phyloP scores from a whole-genome alignment of 345 rosid species.

The Noccaea caerulescens region DNA sequence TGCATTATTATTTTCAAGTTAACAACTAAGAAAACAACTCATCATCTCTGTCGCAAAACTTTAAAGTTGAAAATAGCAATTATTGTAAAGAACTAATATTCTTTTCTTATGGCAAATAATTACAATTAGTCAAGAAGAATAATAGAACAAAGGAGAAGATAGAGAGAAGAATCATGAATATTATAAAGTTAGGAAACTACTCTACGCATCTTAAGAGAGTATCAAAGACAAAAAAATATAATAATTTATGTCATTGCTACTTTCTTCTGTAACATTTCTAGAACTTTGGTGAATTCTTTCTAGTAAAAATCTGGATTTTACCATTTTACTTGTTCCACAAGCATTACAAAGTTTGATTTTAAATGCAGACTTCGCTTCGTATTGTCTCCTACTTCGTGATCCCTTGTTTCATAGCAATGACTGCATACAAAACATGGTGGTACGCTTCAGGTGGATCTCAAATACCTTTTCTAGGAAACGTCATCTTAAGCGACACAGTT shows the following conservation, averaged over 20 bases:
- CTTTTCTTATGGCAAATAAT: slow-evolving; percentile 21
- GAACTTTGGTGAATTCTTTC: neutral
- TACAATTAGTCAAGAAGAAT: slow-evolving; percentile 17
- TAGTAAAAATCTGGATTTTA: neutral
- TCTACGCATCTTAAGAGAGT: slow-evolving; percentile 26
- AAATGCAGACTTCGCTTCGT: slow-evolving; percentile 72
- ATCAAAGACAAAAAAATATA: neutral
- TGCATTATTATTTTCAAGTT: neutral
- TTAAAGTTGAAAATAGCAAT: slow-evolving; percentile 8
- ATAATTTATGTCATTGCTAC: slow-evolving; percentile 2
- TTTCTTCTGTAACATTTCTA: neutral
- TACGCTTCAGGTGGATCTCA: slow-evolving; percentile 95
- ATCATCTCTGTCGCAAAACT: slow-evolving; percentile 25
- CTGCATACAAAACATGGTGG: slow-evolving; percentile 98
- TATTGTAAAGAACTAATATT: slow-evolving; percentile 28
- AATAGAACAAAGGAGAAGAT: slow-evolving; percentile 25
- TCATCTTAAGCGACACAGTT: slow-evolving; percentile 65
- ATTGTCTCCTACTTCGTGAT: slow-evolving; percentile 66
- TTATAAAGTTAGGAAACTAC: slow-evolving; percentile 29
- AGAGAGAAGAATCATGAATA: slow-evolving; percentile 32
- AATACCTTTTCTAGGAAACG: slow-evolving; percentile 85
- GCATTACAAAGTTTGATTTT: neutral
- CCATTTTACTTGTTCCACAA: slow-evolving; percentile 35
- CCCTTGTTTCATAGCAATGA: slow-evolving; percentile 74
- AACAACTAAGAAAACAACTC: slow-evolving; percentile 29